These are phyloP conservation scores for Entrophospora sp. DNA, from an alignment of 192 early-diverging fungal species.

Conservation along the genomic window DNA sequence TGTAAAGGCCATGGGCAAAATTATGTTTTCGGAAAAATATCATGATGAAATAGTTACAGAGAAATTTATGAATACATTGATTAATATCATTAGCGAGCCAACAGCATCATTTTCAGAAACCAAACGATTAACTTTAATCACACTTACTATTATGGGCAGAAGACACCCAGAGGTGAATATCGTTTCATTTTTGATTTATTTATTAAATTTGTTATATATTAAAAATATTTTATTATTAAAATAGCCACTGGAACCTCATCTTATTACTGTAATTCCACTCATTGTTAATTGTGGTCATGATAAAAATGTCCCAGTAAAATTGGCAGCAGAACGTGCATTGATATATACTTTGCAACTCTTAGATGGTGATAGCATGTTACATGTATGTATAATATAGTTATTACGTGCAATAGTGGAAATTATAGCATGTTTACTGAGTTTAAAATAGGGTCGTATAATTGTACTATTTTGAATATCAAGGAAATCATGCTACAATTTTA, in stretches of 20 bases:
- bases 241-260: constrained; percentile 39
- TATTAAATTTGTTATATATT: background rate
- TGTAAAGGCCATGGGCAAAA: constrained; percentile 46
- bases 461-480: too few species aligned
- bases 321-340: constrained; percentile 76
- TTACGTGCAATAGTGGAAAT: too few species aligned
- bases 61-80: constrained; percentile 23
- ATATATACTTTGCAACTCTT: constrained; percentile 61
- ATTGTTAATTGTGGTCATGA: constrained; percentile 70
- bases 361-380: constrained; percentile 34
- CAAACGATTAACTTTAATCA: constrained; percentile 33
- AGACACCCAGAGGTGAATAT: constrained; percentile 27
- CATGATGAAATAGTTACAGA: constrained; percentile 30
- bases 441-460: too few species aligned
- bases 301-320: constrained; percentile 72
- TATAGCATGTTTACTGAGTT: too few species aligned
- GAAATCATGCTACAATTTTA: too few species aligned
- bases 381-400: constrained; percentile 15
- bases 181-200: background rate
- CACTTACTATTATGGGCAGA: constrained; percentile 28
- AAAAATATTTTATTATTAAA: background rate
- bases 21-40: constrained; percentile 39
- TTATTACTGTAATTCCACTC: constrained; percentile 48
- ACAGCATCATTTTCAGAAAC: constrained; percentile 22
- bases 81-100: constrained; percentile 22